phyloP scores from a whole-genome alignment of 1,284 basidiomycete species.

The Rhodotorula mucilaginosa region DNA sequence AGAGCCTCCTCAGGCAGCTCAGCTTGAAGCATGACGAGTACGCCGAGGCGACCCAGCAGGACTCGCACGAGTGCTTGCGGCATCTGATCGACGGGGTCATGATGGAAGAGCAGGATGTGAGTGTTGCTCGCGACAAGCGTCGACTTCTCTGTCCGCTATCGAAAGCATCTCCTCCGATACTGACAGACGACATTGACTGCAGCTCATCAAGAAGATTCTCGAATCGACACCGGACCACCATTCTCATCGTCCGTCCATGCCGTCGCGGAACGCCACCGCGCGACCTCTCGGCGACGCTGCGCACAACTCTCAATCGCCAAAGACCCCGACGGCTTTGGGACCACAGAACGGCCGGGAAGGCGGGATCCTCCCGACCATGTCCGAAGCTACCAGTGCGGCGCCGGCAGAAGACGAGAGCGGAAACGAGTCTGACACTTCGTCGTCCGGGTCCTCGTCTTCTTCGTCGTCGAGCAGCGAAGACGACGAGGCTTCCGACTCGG shows the following conservation, averaged over 20 bases:
- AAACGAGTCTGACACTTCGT: conserved; percentile 8
- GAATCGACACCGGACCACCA: not conserved
- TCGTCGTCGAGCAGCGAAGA: conserved; percentile 5
- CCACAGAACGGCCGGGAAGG: not conserved
- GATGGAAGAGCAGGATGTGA: conserved; percentile 88
- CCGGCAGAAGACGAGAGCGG: conserved; percentile 12
- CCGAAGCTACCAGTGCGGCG: not conserved
- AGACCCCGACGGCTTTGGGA: not conserved
- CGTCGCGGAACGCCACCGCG: conserved; percentile 16
- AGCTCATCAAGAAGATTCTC: conserved; percentile 71
- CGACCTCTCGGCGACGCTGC: not conserved
- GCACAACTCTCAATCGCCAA: not conserved
- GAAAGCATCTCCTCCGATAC: too few relatives aligned
- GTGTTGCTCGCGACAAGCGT: conserved; percentile 46
- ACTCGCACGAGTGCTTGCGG: conserved; percentile 86
- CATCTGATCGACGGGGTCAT: conserved; percentile 88
- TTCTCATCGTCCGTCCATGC: conserved; percentile 17
- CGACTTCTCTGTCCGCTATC: not conserved
- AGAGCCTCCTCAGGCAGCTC: conserved; percentile 62
- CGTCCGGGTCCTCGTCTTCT: conserved; percentile 2
- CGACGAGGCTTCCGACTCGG: conserved; percentile 13
- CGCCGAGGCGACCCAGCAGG: conserved; percentile 77
- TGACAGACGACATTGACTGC: not conserved
- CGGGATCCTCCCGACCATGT: not conserved
- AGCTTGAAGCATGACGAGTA: conserved; percentile 90